A percentile compares a stretch with the other conserved stretches of the same genome.
Conservation (phyloP, 1,284 basidiomycete genomes). For the Ceratorhiza oryzae-sativae region DNA sequence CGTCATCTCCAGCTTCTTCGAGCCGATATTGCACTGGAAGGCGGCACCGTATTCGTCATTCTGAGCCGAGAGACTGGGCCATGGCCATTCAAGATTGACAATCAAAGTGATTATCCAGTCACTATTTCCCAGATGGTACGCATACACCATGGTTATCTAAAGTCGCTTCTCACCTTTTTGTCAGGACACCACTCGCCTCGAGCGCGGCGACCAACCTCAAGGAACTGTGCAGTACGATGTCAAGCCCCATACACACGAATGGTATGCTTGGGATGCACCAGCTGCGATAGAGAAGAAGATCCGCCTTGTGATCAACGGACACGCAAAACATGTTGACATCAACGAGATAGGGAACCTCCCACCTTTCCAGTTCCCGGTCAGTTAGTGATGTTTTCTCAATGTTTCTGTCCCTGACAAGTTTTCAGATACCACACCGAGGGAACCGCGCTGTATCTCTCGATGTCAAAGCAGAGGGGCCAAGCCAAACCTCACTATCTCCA, state of each 20-base stretch:
- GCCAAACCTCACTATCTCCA: constrained; percentile 89
- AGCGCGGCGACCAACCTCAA: constrained; percentile 53
- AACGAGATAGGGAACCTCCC: constrained; percentile 95
- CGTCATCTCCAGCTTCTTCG: constrained; percentile 66
- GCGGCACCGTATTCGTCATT: constrained; percentile 88
- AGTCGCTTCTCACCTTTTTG: constrained; percentile 29
- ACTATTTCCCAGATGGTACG: constrained; percentile 79
- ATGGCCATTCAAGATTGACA: constrained; percentile 94
- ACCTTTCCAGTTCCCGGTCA: constrained; percentile 85
- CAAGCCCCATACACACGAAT: constrained; percentile 61
- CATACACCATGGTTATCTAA: constrained; percentile 10
- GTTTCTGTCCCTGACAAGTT: neutral
- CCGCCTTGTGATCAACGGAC: constrained; percentile 68
- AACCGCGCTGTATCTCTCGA: constrained; percentile 83
- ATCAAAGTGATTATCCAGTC: constrained; percentile 80
- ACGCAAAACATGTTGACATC: constrained; percentile 83
- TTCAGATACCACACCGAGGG: constrained; percentile 60
- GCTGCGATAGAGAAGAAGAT: constrained; percentile 86
- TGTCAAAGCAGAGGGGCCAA: constrained; percentile 88
- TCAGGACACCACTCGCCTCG: constrained; percentile 62
- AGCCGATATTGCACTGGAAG: constrained; percentile 86
- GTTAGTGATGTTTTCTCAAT: constrained; percentile 44
- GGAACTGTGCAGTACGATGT: constrained; percentile 58
- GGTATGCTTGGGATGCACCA: constrained; percentile 96
- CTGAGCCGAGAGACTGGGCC: constrained; percentile 71